Conservation (phyloP, 805 yeast genomes). For the Clavispora asparagi region DNA sequence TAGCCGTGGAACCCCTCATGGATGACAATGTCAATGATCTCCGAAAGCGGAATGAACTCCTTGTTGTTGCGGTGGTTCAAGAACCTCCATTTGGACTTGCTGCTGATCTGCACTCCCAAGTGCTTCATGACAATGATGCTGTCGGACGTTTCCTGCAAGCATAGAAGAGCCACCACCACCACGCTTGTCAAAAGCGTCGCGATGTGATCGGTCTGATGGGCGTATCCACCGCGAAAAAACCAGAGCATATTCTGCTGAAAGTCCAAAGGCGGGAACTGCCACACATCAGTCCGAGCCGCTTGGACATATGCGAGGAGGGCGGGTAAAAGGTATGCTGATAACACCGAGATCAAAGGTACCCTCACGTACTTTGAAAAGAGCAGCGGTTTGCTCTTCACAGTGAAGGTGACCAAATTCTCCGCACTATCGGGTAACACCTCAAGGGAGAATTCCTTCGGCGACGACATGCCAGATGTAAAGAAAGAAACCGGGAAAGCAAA, state of each 20-base stretch:
- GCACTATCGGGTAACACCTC: slow-evolving; percentile 18
- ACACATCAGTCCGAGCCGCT: background rate
- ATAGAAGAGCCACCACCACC: slow-evolving; percentile 12
- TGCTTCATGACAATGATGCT: slow-evolving; percentile 37
- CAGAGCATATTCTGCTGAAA: background rate
- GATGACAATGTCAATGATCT: slow-evolving; percentile 59
- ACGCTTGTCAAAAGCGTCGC: background rate
- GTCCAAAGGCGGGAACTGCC: background rate
- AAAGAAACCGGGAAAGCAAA: background rate
- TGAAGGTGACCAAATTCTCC: slow-evolving; percentile 12
- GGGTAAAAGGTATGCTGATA: slow-evolving; percentile 4
- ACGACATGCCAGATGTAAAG: slow-evolving; percentile 18
- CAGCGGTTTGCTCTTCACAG: slow-evolving; percentile 12
- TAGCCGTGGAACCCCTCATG: slow-evolving; percentile 72
- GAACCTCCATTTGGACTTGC: slow-evolving; percentile 14
- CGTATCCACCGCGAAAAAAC: slow-evolving; percentile 10
- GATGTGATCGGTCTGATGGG: background rate
- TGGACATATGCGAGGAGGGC: background rate
- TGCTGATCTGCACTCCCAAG: slow-evolving; percentile 43
- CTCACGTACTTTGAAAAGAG: slow-evolving; percentile 11
- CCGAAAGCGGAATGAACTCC: slow-evolving; percentile 51
- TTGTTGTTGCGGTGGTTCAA: slow-evolving; percentile 14
- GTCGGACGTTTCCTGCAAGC: slow-evolving; percentile 37
- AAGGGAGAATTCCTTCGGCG: slow-evolving; percentile 24
- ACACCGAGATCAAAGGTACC: slow-evolving; percentile 11